Conservation (phyloP, 2,329 filamentous ascomycete species). For the Fusarium goolgardi region DNA sequence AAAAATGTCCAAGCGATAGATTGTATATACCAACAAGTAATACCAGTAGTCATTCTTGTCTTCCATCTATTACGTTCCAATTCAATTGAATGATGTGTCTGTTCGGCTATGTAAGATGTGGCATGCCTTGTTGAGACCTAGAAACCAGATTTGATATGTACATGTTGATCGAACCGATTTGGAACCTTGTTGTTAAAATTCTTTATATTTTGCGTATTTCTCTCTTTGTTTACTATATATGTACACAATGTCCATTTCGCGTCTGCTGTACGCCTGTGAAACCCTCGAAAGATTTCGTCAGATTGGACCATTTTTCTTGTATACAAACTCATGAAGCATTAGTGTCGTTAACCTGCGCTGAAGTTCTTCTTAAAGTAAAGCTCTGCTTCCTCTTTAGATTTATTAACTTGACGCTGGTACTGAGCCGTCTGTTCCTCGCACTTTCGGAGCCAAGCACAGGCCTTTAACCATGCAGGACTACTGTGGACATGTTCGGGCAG, state of each 20-base stretch:
- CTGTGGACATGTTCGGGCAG: slow-evolving; percentile 59
- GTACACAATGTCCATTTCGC: neutral
- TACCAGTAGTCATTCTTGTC: slow-evolving; percentile 41
- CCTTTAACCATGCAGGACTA: slow-evolving; percentile 60
- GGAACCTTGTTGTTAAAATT: neutral
- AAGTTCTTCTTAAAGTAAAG: slow-evolving; percentile 37
- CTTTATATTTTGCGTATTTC: neutral
- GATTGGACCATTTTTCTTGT: neutral
- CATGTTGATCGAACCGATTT: neutral
- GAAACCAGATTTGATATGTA: neutral
- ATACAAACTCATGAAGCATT: neutral
- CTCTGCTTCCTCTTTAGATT: slow-evolving; percentile 40
- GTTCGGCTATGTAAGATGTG: neutral
- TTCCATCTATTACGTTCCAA: neutral
- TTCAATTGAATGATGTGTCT: neutral
- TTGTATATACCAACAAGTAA: slow-evolving; percentile 45
- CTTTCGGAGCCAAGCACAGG: slow-evolving; percentile 54
- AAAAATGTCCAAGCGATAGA: slow-evolving; percentile 46
- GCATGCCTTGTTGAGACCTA: neutral
- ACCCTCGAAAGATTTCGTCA: neutral
- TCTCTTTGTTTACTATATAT: neutral
- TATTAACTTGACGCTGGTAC: slow-evolving; percentile 28
- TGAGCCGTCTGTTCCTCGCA: slow-evolving; percentile 35
- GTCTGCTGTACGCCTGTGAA: neutral
- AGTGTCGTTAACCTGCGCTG: slow-evolving; percentile 1